Conservation (phyloP, 176 grass and related monocot genomes). For the Microstegium vimineum region DNA sequence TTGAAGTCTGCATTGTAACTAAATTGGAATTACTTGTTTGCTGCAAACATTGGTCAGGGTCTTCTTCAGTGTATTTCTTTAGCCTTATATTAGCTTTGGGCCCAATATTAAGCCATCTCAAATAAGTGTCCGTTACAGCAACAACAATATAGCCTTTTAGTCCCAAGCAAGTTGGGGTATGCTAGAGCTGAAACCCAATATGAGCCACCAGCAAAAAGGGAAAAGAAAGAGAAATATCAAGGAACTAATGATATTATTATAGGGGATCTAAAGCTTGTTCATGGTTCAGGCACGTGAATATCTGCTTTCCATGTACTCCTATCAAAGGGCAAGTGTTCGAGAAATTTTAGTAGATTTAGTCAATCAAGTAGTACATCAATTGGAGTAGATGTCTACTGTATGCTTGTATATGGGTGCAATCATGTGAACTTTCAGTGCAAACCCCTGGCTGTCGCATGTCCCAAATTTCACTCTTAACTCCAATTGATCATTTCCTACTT, state of each 20-base stretch:
- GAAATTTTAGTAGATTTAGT: neutral
- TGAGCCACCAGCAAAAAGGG: neutral
- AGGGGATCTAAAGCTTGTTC: neutral
- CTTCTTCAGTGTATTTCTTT: neutral
- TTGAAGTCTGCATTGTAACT: neutral
- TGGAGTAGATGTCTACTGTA: neutral
- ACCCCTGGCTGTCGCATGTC: neutral
- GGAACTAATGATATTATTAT: neutral
- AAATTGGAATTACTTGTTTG: neutral
- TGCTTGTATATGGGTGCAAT: neutral
- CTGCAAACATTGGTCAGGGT: neutral
- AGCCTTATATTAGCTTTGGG: neutral
- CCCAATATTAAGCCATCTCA: neutral
- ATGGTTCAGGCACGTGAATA: neutral
- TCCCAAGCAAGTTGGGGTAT: neutral
- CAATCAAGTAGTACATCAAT: neutral
- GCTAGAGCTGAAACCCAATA: neutral
- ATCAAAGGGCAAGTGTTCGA: neutral
- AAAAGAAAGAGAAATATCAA: neutral
- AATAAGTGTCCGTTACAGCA: neutral
- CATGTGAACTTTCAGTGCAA: neutral
- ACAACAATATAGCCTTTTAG: neutral
- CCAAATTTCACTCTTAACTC: neutral
- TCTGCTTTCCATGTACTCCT: neutral
- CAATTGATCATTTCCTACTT: neutral